Evolutionary conservation across 1,284 basidiomycete genomes (phyloP), one percentile per base, ranked within the genome.

Genomic region (Rhodotorula sp.): DNA sequence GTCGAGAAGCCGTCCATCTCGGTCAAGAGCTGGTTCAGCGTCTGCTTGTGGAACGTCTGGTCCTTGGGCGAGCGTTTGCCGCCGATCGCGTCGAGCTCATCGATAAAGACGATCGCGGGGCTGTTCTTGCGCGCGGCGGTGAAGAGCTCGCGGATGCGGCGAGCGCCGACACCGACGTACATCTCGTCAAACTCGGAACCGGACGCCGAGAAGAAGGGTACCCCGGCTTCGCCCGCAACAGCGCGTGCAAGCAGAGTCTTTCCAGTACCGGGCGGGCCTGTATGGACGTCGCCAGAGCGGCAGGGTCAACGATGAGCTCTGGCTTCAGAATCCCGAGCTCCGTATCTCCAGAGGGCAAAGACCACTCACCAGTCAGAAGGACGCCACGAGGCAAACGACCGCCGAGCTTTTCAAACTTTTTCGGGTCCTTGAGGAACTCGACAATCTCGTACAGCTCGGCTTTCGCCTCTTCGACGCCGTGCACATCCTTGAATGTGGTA

Each of bases 161-260:
- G 95, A 45, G 96, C 95, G 69, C 93, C 93, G 60, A 95, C 92
- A 68, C 93, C 93, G 65, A 96, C 94, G 80, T 93, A 72, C 70
- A 68, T 69, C 80, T 99, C 95, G 80, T 99, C 96, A 75, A 99
- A 97, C 79, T 96, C 93, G 60, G 93, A 95, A 22, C 92, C 93
- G 71, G 68, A 79, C 24, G 81, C 83, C 62, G 83, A 82, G 80
- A 94, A 88, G 84, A 94, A 94, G 4, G 91, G 91, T 22, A 97
- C 94, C 55, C 91, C 95, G 18, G 95, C 96, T 83, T 99, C 95
- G 65, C 96, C 96, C 22, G 95, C 95, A 10, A 98, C 91, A 18
- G 95, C 95, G 70, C 95, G 86, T 6, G 95, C 95, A 20, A 99
- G 85, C 85, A 98, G 87, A 2, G 95, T 99, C 84, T 98, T 98